Evolutionary conservation across 768 basidiomycete genomes (phyloP).

Genomic region (Russula griseocarnosa): DNA sequence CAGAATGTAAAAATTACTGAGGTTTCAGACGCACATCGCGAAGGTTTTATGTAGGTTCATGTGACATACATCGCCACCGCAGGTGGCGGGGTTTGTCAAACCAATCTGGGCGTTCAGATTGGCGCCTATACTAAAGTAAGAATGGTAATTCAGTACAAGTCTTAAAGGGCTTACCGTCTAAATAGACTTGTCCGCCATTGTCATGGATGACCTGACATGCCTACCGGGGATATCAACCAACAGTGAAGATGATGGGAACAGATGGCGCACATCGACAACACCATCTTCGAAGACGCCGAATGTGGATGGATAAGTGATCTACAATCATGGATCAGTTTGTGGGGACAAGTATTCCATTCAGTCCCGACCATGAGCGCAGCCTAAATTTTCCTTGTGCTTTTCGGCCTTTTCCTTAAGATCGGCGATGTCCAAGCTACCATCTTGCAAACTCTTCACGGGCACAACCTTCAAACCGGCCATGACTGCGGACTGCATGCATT

Average conservation of each 20-base stretch:
- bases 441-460: constrained; percentile 80
- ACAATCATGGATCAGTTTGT: constrained; percentile 10
- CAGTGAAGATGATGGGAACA: neutral
- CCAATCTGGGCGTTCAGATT: constrained; percentile 95
- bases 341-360: constrained; percentile 10
- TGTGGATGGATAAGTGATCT: constrained; percentile 97
- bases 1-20: constrained; percentile 4
- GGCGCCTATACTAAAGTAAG: constrained; percentile 47
- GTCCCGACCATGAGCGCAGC: constrained; percentile 86
- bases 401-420: constrained; percentile 87
- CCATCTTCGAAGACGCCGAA: constrained; percentile 97
- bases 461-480: constrained; percentile 98
- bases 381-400: constrained; percentile 83
- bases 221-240: constrained; percentile 36
- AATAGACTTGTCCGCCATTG: constrained; percentile 94
- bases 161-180: constrained; percentile 58
- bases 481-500: constrained; percentile 68
- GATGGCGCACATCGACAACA: constrained; percentile 56
- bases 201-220: constrained; percentile 93
- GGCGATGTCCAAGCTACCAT: constrained; percentile 85
- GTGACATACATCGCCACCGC: constrained; percentile 97
- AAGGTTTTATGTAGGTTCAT: constrained; percentile 98
- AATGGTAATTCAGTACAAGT: neutral
- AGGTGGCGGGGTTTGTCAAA: constrained; percentile 87
- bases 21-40: constrained; percentile 63